Conservation (phyloP, 2,329 filamentous ascomycete species). For the Alternaria ethzedia region DNA sequence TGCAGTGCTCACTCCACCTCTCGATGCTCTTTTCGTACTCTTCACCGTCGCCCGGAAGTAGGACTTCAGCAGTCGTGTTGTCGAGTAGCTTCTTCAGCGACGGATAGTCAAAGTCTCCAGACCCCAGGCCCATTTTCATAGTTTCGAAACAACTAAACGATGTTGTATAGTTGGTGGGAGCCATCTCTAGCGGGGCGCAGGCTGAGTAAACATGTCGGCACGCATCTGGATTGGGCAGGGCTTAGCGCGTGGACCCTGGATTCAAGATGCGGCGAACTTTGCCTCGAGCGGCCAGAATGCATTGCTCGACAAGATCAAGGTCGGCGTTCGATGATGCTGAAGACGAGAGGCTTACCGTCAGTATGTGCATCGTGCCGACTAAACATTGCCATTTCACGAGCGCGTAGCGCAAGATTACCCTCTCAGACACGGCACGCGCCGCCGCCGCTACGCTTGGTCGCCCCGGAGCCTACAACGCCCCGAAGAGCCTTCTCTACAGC, state of each 20-base stretch:
- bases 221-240: conserved; percentile 6
- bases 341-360: conserved; percentile 35
- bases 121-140: conserved; percentile 15
- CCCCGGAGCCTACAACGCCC: conserved; percentile 17
- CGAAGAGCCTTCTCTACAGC: conserved; percentile 34
- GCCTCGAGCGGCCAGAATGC: conserved; percentile 11
- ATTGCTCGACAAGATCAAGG: conserved; percentile 10
- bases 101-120: conserved; percentile 19
- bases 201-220: conserved; percentile 2
- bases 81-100: conserved; percentile 29
- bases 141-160: neutral
- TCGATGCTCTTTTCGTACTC: conserved; percentile 35
- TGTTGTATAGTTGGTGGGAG: neutral
- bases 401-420: conserved; percentile 33
- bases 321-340: conserved; percentile 35
- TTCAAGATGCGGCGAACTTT: conserved; percentile 42
- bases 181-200: neutral
- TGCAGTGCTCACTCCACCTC: conserved; percentile 38
- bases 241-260: conserved; percentile 31
- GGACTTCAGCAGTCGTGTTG: conserved; percentile 25
- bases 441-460: conserved; percentile 18
- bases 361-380: conserved; percentile 45
- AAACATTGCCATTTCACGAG: conserved; percentile 32
- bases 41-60: conserved; percentile 26
- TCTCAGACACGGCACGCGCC: conserved; percentile 15